Conservation (phyloP, 805 yeast species). For the baker's yeast (Saccharomyces cerevisiae) region DNA sequence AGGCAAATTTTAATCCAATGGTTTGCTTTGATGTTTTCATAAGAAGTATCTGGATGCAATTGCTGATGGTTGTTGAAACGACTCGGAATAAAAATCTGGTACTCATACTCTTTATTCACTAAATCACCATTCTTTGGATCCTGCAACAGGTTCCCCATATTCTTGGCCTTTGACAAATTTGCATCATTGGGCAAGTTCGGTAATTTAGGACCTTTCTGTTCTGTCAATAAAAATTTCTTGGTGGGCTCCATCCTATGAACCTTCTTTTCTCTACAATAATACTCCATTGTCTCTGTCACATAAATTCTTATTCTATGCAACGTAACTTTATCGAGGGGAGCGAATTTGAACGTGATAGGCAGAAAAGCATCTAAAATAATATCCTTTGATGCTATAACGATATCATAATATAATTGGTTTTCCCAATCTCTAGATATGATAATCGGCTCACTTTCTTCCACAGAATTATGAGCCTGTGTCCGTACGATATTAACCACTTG, state of each 20-base stretch:
- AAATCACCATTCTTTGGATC: slow-evolving; percentile 46
- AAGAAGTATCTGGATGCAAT: slow-evolving; percentile 81
- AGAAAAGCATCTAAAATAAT: slow-evolving; percentile 74
- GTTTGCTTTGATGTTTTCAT: slow-evolving; percentile 70
- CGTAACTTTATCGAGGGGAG: slow-evolving; percentile 79
- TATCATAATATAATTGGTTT: slow-evolving; percentile 80
- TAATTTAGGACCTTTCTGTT: slow-evolving; percentile 58
- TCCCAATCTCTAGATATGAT: slow-evolving; percentile 91
- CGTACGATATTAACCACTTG: slow-evolving; percentile 62
- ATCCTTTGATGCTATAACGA: slow-evolving; percentile 82
- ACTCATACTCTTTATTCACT: slow-evolving; percentile 71
- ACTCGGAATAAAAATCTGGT: slow-evolving; percentile 78
- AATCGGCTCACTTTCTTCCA: slow-evolving; percentile 90
- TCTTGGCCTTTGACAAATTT: slow-evolving; percentile 31
- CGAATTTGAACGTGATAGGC: slow-evolving; percentile 75
- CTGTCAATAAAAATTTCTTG: slow-evolving; percentile 69
- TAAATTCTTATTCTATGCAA: slow-evolving; percentile 80
- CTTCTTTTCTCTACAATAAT: slow-evolving; percentile 74
- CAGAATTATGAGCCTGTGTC: slow-evolving; percentile 65
- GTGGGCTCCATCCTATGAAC: slow-evolving; percentile 91
- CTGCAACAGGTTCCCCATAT: slow-evolving; percentile 35
- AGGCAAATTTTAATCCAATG: slow-evolving; percentile 94
- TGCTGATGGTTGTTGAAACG: slow-evolving; percentile 45
- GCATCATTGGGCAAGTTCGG: slow-evolving; percentile 28
- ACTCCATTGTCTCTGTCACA: slow-evolving; percentile 83